Conservation (phyloP, 1,284 basidiomycete genomes). For the Ustanciosporium gigantosporum region DNA sequence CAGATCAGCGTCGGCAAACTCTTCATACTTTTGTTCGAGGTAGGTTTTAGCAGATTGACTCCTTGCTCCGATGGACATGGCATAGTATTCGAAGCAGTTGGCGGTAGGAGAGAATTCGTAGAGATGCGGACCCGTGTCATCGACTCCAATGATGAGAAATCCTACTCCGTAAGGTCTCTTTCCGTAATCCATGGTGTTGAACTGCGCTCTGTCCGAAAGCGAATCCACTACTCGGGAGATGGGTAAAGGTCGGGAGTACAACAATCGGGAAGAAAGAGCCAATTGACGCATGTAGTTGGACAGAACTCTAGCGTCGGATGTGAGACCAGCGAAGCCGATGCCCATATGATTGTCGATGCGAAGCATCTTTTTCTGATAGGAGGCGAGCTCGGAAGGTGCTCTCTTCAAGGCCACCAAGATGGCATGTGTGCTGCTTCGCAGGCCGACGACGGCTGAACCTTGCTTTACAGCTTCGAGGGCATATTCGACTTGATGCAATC, state of each 20-base stretch:
- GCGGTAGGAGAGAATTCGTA: slow-evolving; percentile 98
- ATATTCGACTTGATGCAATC: slow-evolving; percentile 93
- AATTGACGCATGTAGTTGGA: slow-evolving; percentile 97
- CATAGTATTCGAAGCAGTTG: slow-evolving; percentile 96
- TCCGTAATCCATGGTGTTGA: slow-evolving; percentile 98
- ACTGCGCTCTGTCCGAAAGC: slow-evolving; percentile 98
- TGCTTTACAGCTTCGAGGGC: slow-evolving; percentile 99
- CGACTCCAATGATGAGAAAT: slow-evolving; percentile 94
- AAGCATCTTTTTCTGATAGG: slow-evolving; percentile 99
- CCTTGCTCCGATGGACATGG: slow-evolving; percentile 96
- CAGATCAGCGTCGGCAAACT: slow-evolving; percentile 65
- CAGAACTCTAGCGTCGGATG: slow-evolving; percentile 89
- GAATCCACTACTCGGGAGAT: slow-evolving; percentile 88
- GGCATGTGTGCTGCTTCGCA: slow-evolving; percentile 92
- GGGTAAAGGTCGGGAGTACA: slow-evolving; percentile 91
- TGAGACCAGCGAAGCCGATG: slow-evolving; percentile 96
- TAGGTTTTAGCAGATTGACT: slow-evolving; percentile 99
- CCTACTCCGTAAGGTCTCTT: slow-evolving; percentile 97
- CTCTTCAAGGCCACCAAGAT: slow-evolving; percentile 94
- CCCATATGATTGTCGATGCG: slow-evolving; percentile 99
- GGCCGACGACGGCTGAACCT: slow-evolving; percentile 93
- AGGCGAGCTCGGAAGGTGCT: slow-evolving; percentile 96
- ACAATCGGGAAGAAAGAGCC: slow-evolving; percentile 91
- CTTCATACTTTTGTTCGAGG: slow-evolving; percentile 88
- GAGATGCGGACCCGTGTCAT: slow-evolving; percentile 91